Evolutionary conservation across 352 stramenopile genomes (phyloP).

Genomic region (Phytophthora pseudosyringae): DNA sequence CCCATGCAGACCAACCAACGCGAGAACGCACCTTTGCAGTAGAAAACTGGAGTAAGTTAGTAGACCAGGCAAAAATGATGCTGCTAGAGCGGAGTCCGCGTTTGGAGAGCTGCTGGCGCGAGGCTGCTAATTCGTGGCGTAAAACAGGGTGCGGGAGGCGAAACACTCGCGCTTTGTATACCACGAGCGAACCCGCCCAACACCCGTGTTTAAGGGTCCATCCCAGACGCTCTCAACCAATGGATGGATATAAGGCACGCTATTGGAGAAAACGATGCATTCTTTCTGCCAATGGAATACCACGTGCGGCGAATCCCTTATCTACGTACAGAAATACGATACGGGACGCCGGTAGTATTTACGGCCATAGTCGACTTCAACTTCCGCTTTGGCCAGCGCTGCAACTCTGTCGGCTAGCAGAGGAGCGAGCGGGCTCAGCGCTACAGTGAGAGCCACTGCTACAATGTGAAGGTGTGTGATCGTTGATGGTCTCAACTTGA

Average conservation of each 20-base stretch:
- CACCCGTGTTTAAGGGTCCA: conserved; percentile 23
- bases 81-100: conserved; percentile 8
- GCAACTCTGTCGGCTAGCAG: too few relatives aligned
- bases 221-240: conserved; percentile 34
- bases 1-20: neutral
- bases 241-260: conserved; percentile 20
- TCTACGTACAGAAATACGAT: too few relatives aligned
- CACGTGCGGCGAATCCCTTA: neutral
- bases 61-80: conserved; percentile 80
- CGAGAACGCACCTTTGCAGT: conserved; percentile 38
- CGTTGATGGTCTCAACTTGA: too few relatives aligned
- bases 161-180: conserved; percentile 27
- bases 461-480: too few relatives aligned
- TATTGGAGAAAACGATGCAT: conserved; percentile 13
- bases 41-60: conserved; percentile 58
- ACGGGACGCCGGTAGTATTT: too few relatives aligned
- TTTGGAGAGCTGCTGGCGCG: conserved; percentile 4
- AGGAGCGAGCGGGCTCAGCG: too few relatives aligned
- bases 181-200: neutral
- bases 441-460: too few relatives aligned
- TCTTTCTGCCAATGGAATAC: conserved; percentile 19
- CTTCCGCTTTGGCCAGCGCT: too few relatives aligned
- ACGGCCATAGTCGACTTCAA: too few relatives aligned
- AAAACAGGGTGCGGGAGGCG: conserved; percentile 14
- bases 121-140: conserved; percentile 19